Conservation (phyloP, 768 basidiomycete species). For the Leccinum fibrillosum region DNA sequence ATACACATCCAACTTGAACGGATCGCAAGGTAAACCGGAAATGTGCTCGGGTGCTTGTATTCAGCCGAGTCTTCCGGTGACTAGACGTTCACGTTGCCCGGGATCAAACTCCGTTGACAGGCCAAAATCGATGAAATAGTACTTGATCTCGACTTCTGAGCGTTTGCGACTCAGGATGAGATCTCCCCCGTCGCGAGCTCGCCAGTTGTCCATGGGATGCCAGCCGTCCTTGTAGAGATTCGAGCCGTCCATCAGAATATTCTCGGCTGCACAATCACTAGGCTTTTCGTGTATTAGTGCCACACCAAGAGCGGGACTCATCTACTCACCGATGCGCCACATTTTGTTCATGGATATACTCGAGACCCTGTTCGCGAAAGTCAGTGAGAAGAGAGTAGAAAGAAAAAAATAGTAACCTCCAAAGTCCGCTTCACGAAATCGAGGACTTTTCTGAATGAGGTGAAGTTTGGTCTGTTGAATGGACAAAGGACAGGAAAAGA, state of each 20-base stretch:
- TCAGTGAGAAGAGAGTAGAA: background rate
- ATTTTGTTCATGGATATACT: slow-evolving; percentile 34
- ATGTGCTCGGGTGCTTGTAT: slow-evolving; percentile 23
- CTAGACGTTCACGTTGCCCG: background rate
- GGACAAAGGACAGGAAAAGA: slow-evolving; percentile 23
- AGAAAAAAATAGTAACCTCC: slow-evolving; percentile 10
- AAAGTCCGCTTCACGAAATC: slow-evolving; percentile 29
- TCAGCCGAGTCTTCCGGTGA: slow-evolving; percentile 9
- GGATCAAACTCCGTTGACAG: slow-evolving; percentile 28
- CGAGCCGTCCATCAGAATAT: slow-evolving; percentile 27
- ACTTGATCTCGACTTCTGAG: slow-evolving; percentile 25
- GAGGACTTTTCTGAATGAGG: slow-evolving; percentile 22
- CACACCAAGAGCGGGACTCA: background rate
- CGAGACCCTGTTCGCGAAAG: slow-evolving; percentile 26
- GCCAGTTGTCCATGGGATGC: slow-evolving; percentile 19
- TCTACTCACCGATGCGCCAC: slow-evolving; percentile 34
- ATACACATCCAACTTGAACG: slow-evolving; percentile 31
- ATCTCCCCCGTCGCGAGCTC: slow-evolving; percentile 9
- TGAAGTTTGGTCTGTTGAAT: slow-evolving; percentile 24
- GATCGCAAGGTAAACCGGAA: slow-evolving; percentile 20
- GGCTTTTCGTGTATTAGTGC: background rate
- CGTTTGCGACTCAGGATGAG: slow-evolving; percentile 25
- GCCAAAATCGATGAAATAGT: slow-evolving; percentile 8
- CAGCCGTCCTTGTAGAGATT: slow-evolving; percentile 26
- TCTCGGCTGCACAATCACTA: slow-evolving; percentile 27